Evolutionary conservation across 371 early-diverging fungal genomes (phyloP).

Genomic region (Nematocida ironsii): DNA sequence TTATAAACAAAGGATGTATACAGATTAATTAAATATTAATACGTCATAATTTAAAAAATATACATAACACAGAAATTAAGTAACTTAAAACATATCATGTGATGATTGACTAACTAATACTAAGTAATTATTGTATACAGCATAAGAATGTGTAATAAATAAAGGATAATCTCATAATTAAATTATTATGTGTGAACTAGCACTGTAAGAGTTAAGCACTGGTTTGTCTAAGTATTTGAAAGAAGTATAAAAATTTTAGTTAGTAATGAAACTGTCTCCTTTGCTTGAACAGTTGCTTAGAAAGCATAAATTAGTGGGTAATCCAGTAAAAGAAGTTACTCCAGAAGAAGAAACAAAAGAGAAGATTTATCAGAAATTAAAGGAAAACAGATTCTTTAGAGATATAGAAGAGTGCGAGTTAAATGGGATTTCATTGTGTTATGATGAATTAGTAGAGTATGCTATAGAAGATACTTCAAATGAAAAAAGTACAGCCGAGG

Average conservation of each 20-base stretch:
- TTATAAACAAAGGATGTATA: too few relatives aligned
- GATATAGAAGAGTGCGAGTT: constrained; percentile 51
- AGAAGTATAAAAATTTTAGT: constrained; percentile 25
- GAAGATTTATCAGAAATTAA: neutral
- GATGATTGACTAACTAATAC: too few relatives aligned
- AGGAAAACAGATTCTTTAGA: constrained; percentile 13
- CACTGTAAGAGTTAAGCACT: too few relatives aligned
- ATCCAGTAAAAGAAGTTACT: neutral
- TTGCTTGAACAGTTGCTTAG: constrained; percentile 10
- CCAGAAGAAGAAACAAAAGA: constrained; percentile 10
- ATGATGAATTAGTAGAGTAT: constrained; percentile 52
- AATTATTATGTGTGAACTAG: too few relatives aligned
- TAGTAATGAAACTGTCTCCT: constrained; percentile 6
- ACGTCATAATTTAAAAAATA: too few relatives aligned
- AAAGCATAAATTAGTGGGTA: constrained; percentile 44
- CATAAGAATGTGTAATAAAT: too few relatives aligned
- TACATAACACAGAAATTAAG: too few relatives aligned
- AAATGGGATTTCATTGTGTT: constrained; percentile 35
- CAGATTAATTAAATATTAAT: too few relatives aligned
- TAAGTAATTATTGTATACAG: too few relatives aligned
- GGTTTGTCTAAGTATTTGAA: neutral
- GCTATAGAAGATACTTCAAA: neutral
- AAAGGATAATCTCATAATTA: too few relatives aligned
- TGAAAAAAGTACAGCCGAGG: neutral
- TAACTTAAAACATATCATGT: too few relatives aligned